Percentiles rank a stretch among this genome's conserved stretches.
Conservation (phyloP, 2,329 filamentous ascomycete species). For the Cladosporium sp. region DNA sequence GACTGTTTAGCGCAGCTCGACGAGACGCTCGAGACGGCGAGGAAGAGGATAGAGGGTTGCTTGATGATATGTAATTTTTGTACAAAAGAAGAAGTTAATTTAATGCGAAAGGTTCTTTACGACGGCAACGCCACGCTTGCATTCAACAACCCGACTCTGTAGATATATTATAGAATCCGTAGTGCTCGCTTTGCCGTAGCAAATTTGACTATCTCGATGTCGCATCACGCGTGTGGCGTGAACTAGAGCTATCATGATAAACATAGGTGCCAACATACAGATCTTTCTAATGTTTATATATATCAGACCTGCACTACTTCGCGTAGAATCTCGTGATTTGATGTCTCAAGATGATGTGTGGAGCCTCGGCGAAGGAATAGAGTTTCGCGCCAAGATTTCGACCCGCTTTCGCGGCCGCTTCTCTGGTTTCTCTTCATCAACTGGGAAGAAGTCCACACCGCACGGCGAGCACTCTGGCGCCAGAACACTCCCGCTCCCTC, state of each 20-base stretch:
- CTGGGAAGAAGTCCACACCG: background rate
- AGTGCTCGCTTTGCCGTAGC: too few relatives aligned
- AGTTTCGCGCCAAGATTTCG: slow-evolving; percentile 10
- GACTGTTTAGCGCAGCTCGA: background rate
- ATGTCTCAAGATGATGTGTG: background rate
- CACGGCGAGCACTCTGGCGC: background rate
- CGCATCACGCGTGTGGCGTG: too few relatives aligned
- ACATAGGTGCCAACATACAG: too few relatives aligned
- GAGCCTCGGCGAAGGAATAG: slow-evolving; percentile 7
- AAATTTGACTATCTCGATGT: too few relatives aligned
- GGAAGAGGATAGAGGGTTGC: background rate
- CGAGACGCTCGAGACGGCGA: background rate
- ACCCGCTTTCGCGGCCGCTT: background rate
- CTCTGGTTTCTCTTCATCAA: slow-evolving; percentile 8
- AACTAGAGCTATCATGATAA: too few relatives aligned
- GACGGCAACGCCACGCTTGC: too few relatives aligned
- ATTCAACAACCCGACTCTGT: too few relatives aligned
- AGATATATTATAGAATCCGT: too few relatives aligned
- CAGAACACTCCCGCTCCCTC: background rate
- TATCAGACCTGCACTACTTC: background rate
- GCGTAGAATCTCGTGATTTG: background rate
- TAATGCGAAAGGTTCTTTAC: background rate
- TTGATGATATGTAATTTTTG: slow-evolving; percentile 1
- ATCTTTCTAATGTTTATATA: too few relatives aligned
- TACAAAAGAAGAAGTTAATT: background rate